phyloP scores from a whole-genome alignment of 768 basidiomycete genomes.

The Auriscalpium vulgare region DNA sequence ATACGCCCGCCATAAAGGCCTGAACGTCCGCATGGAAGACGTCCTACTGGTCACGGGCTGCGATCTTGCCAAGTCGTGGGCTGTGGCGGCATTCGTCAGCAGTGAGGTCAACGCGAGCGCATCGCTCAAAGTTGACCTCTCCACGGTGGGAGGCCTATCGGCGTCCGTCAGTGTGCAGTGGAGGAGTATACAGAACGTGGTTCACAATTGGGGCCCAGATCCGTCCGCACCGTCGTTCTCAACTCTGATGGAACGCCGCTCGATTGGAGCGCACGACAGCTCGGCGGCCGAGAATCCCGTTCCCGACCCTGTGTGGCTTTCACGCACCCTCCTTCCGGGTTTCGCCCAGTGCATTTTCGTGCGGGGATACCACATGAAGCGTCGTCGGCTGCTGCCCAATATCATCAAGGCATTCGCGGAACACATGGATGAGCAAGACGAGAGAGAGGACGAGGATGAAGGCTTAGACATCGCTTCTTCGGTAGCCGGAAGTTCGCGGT shows the following conservation, averaged over 20 bases:
- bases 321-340: background rate
- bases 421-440: background rate
- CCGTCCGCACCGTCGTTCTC: background rate
- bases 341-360: background rate
- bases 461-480: no score
- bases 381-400: conserved; percentile 3
- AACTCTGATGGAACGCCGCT: no score
- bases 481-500: no score
- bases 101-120: background rate
- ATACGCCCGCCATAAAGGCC: background rate
- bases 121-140: background rate
- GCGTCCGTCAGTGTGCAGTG: background rate
- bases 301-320: no score
- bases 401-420: conserved; percentile 2
- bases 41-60: background rate
- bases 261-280: no score
- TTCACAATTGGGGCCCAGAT: background rate
- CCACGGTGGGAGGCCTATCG: background rate
- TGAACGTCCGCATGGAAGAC: background rate
- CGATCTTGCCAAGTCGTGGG: background rate
- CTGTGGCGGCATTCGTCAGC: background rate
- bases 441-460: background rate
- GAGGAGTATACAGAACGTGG: background rate
- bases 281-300: no score
- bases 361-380: background rate